phyloP scores from a whole-genome alignment of 2,329 filamentous ascomycete species.

The Colletotrichum limetticola region DNA sequence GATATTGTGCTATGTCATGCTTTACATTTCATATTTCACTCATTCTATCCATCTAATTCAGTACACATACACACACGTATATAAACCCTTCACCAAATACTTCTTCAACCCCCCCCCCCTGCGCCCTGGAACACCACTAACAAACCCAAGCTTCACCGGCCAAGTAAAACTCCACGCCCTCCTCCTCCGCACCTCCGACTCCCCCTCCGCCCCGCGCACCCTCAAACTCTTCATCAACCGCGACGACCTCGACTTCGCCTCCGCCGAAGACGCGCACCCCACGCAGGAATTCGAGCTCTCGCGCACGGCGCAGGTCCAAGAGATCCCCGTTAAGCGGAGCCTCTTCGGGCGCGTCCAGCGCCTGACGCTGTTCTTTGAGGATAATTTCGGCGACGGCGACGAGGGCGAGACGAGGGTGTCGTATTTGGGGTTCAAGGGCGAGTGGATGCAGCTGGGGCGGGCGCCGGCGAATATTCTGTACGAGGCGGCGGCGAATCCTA shows the following conservation, averaged over 20 bases:
- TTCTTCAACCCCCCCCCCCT: too few species aligned
- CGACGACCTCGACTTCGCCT: conserved; percentile 85
- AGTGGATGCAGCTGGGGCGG: conserved; percentile 83
- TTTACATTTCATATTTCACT: too few species aligned
- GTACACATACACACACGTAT: too few species aligned
- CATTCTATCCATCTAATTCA: too few species aligned
- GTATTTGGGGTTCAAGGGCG: conserved; percentile 78
- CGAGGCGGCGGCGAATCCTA: conserved; percentile 92
- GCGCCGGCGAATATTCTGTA: conserved; percentile 90
- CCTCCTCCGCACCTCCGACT: conserved; percentile 81
- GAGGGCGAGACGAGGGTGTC: conserved; percentile 82
- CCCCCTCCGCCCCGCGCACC: conserved; percentile 78
- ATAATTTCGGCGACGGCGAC: conserved; percentile 86
- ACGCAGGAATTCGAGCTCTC: conserved; percentile 83
- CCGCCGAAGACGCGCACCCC: conserved; percentile 74
- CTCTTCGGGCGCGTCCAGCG: conserved; percentile 87
- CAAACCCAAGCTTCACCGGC: conserved; percentile 78
- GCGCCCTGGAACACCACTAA: neutral
- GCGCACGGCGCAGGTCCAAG: conserved; percentile 84
- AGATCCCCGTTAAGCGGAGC: conserved; percentile 87
- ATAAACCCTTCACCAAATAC: neutral
- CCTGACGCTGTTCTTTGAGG: conserved; percentile 87
- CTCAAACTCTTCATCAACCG: conserved; percentile 90
- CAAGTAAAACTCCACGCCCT: conserved; percentile 94
- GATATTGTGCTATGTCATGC: too few species aligned